phyloP scores from a whole-genome alignment of 2,329 filamentous ascomycete genomes.

The Podosphaera fusca region DNA sequence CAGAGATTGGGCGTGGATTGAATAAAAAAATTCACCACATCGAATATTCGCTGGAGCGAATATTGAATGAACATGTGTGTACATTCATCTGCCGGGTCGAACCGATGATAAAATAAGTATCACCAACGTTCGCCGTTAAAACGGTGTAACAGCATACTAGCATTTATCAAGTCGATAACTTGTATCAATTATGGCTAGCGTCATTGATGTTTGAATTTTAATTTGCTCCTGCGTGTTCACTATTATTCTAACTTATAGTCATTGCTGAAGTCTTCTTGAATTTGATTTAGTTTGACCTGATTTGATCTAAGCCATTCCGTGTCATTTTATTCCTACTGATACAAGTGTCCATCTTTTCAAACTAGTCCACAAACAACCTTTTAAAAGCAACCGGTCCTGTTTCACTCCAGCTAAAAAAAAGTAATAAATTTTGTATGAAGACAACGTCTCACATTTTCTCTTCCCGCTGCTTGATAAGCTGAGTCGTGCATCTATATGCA shows the following conservation, averaged over 20 bases:
- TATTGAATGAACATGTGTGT: too few species aligned
- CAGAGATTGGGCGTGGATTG: too few species aligned
- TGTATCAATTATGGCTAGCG: too few species aligned
- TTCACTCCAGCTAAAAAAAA: neutral
- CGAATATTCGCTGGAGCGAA: too few species aligned
- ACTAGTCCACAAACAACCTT: neutral
- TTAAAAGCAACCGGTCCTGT: neutral
- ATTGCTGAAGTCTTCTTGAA: neutral
- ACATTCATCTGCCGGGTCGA: too few species aligned
- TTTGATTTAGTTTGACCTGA: neutral
- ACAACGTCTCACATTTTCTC: neutral
- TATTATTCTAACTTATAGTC: neutral
- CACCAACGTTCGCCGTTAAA: too few species aligned
- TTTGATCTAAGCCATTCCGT: neutral
- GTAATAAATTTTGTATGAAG: neutral
- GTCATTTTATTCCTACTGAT: neutral
- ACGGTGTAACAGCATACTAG: too few species aligned
- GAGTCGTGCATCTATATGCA: neutral
- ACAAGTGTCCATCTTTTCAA: neutral
- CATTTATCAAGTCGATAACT: too few species aligned
- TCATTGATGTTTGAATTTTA: too few species aligned
- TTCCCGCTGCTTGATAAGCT: neutral
- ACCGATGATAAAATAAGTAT: too few species aligned
- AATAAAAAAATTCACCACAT: too few species aligned
- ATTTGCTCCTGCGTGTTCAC: too few species aligned